Base-by-base conservation (phyloP, 2,329 filamentous ascomycete genomes). In the Pseudocercospora eumusae region DNA sequence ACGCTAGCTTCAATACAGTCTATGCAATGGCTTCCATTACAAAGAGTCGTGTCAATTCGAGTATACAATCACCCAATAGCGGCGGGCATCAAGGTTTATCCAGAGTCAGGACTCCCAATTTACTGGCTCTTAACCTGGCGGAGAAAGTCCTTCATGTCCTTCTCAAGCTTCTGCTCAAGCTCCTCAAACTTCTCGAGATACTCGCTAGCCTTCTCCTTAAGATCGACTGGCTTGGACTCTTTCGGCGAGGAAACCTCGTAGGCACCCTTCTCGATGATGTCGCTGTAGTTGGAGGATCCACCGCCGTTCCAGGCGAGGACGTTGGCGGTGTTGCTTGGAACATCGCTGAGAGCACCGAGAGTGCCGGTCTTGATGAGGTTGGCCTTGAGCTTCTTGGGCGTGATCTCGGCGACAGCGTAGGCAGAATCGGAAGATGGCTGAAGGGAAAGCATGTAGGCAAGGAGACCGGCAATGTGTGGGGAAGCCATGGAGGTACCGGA, bases 401-500 rank as follows among this genome's bases (percentile, higher is more conserved):
- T 95, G 79, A 99, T 92, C 68, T 89, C 84, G 64, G 90, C 90
- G 73, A 97, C 88, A 66, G 93, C 89, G 76, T 92, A 99, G 75
- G 91, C 92, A 45, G 96, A 99, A 80, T 96, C 91, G 73, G 85
- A 85, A 68, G 90, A 82, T 54, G 95, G 95, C 82, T 98, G 93
- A 61, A 99, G 92, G 68, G 95, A 99, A 64, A 99, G 88, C 81
- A 96, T 91, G 86, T 99, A 99, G 81, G 95, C 95, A 73, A 98
- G 84, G 67, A 99, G 92, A 86, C 95, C 95, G 76, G 88, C 89
- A 76, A 99, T 90, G 80, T 99, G 95, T 71, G 95, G 95, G 66
- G 95, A 98, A 66, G 95, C 95, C 95, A 99, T 99, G 59, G 95
- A 99, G 69, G 95, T 99, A 78, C 95, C 95, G 45, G 93, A 98